Base-by-base conservation (phyloP, 192 early-diverging fungal genomes). In the Piromyces finnis region DNA sequence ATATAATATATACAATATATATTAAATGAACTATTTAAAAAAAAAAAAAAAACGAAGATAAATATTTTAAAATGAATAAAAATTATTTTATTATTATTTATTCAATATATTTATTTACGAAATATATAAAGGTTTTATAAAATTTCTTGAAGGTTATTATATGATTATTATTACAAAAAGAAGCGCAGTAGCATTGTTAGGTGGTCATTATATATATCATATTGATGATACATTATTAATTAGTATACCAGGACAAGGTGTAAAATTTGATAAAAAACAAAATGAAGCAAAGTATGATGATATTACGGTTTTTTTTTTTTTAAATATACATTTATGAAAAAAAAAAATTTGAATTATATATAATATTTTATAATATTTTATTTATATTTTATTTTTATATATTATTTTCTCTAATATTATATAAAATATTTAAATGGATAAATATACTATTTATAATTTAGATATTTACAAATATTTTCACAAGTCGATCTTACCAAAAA, bases 151-250 rank as follows among this genome's bases (percentile, higher is more conserved):
- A 77, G 95, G 96, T 2, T 95, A 92, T 81, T 99, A 99, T 83
- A 92, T 99, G 77, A 91, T 93, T 30, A 83, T 97, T 13, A 91
- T 98, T 77, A 96, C 93, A 0, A 92, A 92, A 28, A 84, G 93
- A 30, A 92, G 88, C 78, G 92, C 94, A 14, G 97, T 98, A 6
- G 96, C 96, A 0, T 82, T 98, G 30, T 88, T 99, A 27, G 97
- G 97, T 26, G 96, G 96, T 0, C 95, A 99, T 83, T 94, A 95
- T 82, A 88, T 99, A 3, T 97, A 96, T 85, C 96, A 98, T 79
- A 95, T 99, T 37, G 96, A 79, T 81, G 68, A 68, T 9, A 68
- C 51, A 7, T 68, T 68, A n/a, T n/a, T 68, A n/a, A 68, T 68
- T 68, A 68, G 51, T 68, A 68, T 68, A n/a, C 51, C 51, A 68